Conservation (phyloP, 352 stramenopile species). For the Pythium rishiriense region DNA sequence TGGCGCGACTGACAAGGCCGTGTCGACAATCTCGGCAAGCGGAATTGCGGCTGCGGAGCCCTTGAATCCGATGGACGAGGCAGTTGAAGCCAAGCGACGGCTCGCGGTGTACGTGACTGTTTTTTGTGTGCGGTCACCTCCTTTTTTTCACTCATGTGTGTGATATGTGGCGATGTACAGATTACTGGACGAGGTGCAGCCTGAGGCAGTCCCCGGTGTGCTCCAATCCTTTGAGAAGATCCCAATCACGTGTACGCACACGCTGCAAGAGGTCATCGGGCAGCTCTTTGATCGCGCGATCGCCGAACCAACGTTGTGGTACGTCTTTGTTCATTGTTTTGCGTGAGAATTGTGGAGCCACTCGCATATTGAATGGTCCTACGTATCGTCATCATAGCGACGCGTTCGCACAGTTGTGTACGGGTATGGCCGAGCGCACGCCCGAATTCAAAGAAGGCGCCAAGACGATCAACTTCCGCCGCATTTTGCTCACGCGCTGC, state of each 20-base stretch:
- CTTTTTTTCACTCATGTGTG: background rate
- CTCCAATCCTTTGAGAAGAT: conserved; percentile 62
- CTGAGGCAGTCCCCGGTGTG: conserved; percentile 40
- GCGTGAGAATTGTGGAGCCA: background rate
- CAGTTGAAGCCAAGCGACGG: conserved; percentile 50
- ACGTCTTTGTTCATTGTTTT: conserved; percentile 5
- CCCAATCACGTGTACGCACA: conserved; percentile 67
- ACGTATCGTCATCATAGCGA: conserved; percentile 33
- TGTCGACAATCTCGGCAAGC: conserved; percentile 5
- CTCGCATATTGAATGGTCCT: background rate
- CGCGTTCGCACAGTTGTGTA: conserved; percentile 60
- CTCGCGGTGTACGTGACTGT: conserved; percentile 48
- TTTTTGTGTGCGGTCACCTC: background rate
- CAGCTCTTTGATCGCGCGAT: conserved; percentile 78
- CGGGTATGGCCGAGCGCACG: conserved; percentile 60
- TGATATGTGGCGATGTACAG: conserved; percentile 25
- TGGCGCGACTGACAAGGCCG: background rate
- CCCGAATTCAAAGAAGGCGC: conserved; percentile 84
- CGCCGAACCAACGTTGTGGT: conserved; percentile 57
- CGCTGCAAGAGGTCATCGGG: conserved; percentile 65
- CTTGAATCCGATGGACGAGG: conserved; percentile 68
- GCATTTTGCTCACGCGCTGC: conserved; percentile 75
- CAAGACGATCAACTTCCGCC: conserved; percentile 82
- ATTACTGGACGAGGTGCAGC: conserved; percentile 56
- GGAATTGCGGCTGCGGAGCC: conserved; percentile 22